Base-by-base conservation (phyloP, 805 yeast genomes). In the Candida awuae region DNA sequence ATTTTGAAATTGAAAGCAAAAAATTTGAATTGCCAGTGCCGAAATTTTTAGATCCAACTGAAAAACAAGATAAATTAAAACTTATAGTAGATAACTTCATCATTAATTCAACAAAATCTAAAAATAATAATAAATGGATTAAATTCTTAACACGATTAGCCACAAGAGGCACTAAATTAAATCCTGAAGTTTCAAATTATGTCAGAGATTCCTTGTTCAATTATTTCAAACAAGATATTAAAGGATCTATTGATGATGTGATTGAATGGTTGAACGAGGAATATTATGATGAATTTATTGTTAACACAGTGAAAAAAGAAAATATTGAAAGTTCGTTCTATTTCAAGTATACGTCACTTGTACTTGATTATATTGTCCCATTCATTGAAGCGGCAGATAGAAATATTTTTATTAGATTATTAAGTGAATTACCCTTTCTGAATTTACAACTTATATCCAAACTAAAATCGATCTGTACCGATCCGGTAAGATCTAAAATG, bases 181-280 rank as follows among this genome's bases (percentile, higher is more conserved):
- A 40, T 36, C 34, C 29, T 52, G 73, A 66, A 33, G 67, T 75
- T 56, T 67, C 84, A 44, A 72, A 76, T 39, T 55, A 76, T 43
- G 73, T 90, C 10, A 69, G 96, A 49, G 75, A 72, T 17, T 74
- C 85, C 17, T 62, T 92, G 9, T 80, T 81, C 44, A 76, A 78
- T 14, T 84, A 81, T 54, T 79, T 86, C 39, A 66, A 84, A 51
- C 78, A 71, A 9, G 84, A 83, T 53, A 77, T 88, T 50, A 81
- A 81, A 39, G 67, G 66, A 8, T 66, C 90, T 26, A 69, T 88
- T 10, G 94, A 84, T 42, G 61, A 80, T 26, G 77, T 86, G 15
- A 77, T 90, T 28, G 87, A 83, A 46, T 92, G 99, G 99, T 63
- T 92, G 39, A 88, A 83, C 52, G 98, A 92, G 61, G 98, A 92